Evolutionary conservation across 495 filamentous ascomycete genomes (phyloP), one percentile per base, ranked within the genome.

Genomic region (Aeminium ludgeri): DNA sequence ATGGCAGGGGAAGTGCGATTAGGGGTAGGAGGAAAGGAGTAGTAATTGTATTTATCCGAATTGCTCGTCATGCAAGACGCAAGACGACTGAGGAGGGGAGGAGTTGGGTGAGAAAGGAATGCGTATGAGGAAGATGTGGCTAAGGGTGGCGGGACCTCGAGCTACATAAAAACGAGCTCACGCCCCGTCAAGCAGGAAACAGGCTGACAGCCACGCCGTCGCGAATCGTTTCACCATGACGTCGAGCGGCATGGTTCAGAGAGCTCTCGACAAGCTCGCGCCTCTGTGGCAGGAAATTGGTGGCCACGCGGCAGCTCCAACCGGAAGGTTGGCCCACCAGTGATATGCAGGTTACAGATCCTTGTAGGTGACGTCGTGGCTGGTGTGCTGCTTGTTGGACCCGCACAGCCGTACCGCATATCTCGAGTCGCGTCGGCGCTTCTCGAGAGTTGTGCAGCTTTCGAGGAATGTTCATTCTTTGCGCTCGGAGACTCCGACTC

Each of bases 21-120:
- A 7, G 65, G 64, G 20, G 65, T 68, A 20, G 65, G 59, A 32
- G 65, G 65, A 34, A 68, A 68, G 36, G 65, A 68, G 50, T 66
- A 68, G 50, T 68, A 68, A 15, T 60, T 57, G 64, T 68, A 68
- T 46, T 56, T 58, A 40, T 57, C 58, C 39, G 61, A 59, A 41
- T 63, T 58, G 53, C 55, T 65, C 50, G 56, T 62, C 63, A 67
- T 65, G 59, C 54, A 66, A 41, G 15, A 15, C n/a, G 45, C 20
- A 43, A 20, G 36, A 48, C 16, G 42, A 19, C 30, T 40, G 28
- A 29, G 36, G 20, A 4, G 30, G 33, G 17, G 29, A 34, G 29
- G 16, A 31, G 23, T n/a, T 33, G 27, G 44, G 38, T 10, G 20
- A 42, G 15, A 11, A 32, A 30, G 18, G 36, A 20, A 30, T 23